Percentiles rank a stretch among this genome's conserved stretches.
Evolutionary conservation across 495 filamentous ascomycete genomes (phyloP).

Genomic region (Rostrohypoxylon terebratum): DNA sequence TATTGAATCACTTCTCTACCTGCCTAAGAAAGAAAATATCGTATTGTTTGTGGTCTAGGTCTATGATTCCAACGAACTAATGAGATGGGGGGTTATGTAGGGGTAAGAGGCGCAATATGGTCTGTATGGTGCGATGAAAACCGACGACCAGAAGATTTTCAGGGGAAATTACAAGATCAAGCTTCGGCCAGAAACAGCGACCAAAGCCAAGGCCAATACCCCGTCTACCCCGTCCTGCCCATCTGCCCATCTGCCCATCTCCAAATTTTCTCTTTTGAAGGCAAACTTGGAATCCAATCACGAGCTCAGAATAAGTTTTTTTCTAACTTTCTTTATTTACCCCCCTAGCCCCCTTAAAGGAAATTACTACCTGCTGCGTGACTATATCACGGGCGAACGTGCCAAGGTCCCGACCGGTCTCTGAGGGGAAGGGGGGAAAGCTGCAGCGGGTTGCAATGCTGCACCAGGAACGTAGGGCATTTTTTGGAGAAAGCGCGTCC

Average conservation of each 20-base stretch:
- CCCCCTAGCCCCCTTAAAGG: conserved; percentile 19
- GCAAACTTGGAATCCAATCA: conserved; percentile 34
- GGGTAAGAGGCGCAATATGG: conserved; percentile 6
- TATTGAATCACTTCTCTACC: not conserved
- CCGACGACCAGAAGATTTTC: conserved; percentile 18
- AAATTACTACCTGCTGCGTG: conserved; percentile 23
- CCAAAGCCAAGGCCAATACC: conserved; percentile 2
- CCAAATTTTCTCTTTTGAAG: conserved; percentile 17
- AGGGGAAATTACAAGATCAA: conserved; percentile 26
- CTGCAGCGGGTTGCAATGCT: conserved; percentile 19
- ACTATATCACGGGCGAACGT: conserved; percentile 37
- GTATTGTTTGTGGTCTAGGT: not conserved
- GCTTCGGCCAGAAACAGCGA: not conserved
- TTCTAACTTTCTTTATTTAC: not conserved
- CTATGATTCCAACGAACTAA: not conserved
- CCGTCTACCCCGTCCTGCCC: not conserved
- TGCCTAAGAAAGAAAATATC: not conserved
- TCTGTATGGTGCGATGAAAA: not conserved
- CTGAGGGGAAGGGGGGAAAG: conserved; percentile 27
- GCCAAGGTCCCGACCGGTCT: conserved; percentile 36
- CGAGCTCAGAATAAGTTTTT: not conserved
- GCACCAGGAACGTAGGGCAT: conserved; percentile 7
- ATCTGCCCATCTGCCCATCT: not conserved
- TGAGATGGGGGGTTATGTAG: not conserved
- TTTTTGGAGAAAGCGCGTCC: conserved; percentile 30